These are phyloP conservation scores for Lodderomyces jiufengensis DNA, from an alignment of 1,139 yeast genomes.

Conservation along the genomic window DNA sequence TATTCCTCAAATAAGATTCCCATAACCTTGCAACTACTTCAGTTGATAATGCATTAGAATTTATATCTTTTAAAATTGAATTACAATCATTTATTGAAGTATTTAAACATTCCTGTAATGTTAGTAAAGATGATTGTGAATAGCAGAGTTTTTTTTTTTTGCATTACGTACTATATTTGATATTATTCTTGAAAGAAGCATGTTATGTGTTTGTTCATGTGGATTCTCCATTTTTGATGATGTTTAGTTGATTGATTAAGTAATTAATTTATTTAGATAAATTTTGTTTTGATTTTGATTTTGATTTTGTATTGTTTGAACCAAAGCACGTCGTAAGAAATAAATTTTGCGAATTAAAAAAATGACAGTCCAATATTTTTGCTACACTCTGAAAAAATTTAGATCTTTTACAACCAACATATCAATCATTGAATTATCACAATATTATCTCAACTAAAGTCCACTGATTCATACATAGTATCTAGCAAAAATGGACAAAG, in stretches of 20 bases:
- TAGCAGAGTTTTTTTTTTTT: too few relatives aligned
- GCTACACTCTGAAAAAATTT: too few relatives aligned
- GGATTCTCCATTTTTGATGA: slow-evolving; percentile 69
- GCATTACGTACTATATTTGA: slow-evolving; percentile 64
- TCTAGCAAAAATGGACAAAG: slow-evolving; percentile 25
- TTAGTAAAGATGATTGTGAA: too few relatives aligned
- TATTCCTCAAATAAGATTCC: slow-evolving; percentile 72
- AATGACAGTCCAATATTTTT: too few relatives aligned
- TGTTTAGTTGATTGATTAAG: neutral
- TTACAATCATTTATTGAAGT: slow-evolving; percentile 69
- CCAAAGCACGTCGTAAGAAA: too few relatives aligned
- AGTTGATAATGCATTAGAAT: slow-evolving; percentile 63
- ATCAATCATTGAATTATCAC: too few relatives aligned
- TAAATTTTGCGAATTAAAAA: too few relatives aligned
- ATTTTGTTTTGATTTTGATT: neutral
- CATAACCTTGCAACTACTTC: slow-evolving; percentile 78
- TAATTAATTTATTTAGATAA: neutral
- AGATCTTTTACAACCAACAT: too few relatives aligned
- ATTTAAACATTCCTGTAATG: slow-evolving; percentile 56
- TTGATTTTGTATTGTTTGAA: neutral
- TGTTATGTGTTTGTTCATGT: slow-evolving; percentile 81
- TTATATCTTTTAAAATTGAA: slow-evolving; percentile 56
- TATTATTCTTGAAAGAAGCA: slow-evolving; percentile 71
- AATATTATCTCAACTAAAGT: too few relatives aligned
- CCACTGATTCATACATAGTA: too few relatives aligned